Conservation (phyloP, 2,329 filamentous ascomycete genomes). For the Diaporthe amygdali region DNA sequence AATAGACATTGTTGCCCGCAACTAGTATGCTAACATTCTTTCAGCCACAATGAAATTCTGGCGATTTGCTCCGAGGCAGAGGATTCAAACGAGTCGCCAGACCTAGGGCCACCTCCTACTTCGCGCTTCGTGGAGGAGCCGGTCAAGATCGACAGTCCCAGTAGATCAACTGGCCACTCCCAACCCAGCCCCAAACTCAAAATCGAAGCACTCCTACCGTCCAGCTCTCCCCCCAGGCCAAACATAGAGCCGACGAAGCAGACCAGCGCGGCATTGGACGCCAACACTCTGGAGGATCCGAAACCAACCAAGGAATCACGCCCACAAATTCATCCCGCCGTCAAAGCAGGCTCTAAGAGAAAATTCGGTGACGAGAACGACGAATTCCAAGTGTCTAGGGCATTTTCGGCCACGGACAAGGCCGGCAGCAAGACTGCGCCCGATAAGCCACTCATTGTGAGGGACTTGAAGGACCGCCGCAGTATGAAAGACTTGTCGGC, state of each 20-base stretch:
- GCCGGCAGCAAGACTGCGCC: slow-evolving; percentile 24
- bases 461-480: slow-evolving; percentile 42
- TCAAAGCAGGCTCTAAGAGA: slow-evolving; percentile 60
- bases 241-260: slow-evolving; percentile 31
- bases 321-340: slow-evolving; percentile 29
- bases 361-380: slow-evolving; percentile 64
- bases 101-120: slow-evolving; percentile 68
- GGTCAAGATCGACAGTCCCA: slow-evolving; percentile 57
- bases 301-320: slow-evolving; percentile 20
- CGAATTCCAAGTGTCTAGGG: slow-evolving; percentile 37
- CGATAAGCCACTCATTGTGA: slow-evolving; percentile 26
- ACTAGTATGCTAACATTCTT: slow-evolving; percentile 34
- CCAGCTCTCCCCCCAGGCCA: slow-evolving; percentile 20
- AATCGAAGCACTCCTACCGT: background rate
- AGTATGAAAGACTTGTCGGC: slow-evolving; percentile 52
- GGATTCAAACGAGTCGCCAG: slow-evolving; percentile 65
- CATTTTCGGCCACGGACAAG: slow-evolving; percentile 37
- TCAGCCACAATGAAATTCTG: slow-evolving; percentile 66
- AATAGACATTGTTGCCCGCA: background rate
- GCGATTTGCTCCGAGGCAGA: slow-evolving; percentile 58
- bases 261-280: slow-evolving; percentile 33
- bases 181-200: slow-evolving; percentile 24
- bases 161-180: slow-evolving; percentile 25
- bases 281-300: slow-evolving; percentile 22
- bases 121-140: slow-evolving; percentile 64